Percentiles rank a stretch among this genome's conserved stretches.
Evolutionary conservation across 2,329 filamentous ascomycete genomes (phyloP).

Genomic region (Daldinia sp.): DNA sequence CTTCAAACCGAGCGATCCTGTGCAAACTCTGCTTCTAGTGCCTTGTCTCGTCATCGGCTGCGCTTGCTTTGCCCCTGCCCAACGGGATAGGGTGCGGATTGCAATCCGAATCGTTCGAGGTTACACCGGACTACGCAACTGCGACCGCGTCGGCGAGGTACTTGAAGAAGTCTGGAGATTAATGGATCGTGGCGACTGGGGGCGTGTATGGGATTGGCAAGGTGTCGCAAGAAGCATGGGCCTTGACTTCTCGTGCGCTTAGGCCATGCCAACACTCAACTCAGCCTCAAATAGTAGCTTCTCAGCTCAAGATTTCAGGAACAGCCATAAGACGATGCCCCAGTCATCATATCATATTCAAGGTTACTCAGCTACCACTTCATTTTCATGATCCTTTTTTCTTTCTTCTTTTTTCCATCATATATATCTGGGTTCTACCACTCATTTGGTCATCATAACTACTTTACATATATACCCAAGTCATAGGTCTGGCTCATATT

Average conservation of each 20-base stretch:
- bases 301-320: background rate
- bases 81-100: slow-evolving; percentile 65
- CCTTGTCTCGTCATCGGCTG: slow-evolving; percentile 72
- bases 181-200: slow-evolving; percentile 70
- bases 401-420: slow-evolving; percentile 6
- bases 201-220: slow-evolving; percentile 74
- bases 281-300: background rate
- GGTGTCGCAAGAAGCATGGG: slow-evolving; percentile 64
- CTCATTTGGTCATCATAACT: slow-evolving; percentile 28
- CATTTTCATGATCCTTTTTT: slow-evolving; percentile 1
- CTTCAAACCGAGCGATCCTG: slow-evolving; percentile 68
- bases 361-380: background rate
- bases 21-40: slow-evolving; percentile 70
- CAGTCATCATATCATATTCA: background rate
- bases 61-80: slow-evolving; percentile 65
- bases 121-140: slow-evolving; percentile 71
- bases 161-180: slow-evolving; percentile 70
- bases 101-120: slow-evolving; percentile 65
- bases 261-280: slow-evolving; percentile 10
- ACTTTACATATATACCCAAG: slow-evolving; percentile 40
- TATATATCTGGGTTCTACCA: slow-evolving; percentile 20
- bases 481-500: slow-evolving; percentile 35
- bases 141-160: slow-evolving; percentile 65
- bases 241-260: slow-evolving; percentile 67
- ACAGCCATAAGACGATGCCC: background rate